Conservation (phyloP, 441 rosid species). For the Croton setiger region DNA sequence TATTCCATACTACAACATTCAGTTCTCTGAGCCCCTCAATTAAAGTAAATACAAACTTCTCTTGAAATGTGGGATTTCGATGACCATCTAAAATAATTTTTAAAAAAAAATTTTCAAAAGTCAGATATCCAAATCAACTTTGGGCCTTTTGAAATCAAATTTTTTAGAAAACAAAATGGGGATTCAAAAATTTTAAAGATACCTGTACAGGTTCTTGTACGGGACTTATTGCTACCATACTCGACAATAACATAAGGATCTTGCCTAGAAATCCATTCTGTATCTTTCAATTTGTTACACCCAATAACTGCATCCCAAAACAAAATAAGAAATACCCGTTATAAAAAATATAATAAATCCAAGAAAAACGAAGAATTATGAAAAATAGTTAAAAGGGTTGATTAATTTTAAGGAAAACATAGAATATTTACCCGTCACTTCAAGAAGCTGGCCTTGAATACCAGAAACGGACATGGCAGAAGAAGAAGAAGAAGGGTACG, state of each 20-base stretch:
- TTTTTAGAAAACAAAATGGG: neutral
- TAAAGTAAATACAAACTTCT: slow-evolving; percentile 70
- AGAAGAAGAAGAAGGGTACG: slow-evolving; percentile 2
- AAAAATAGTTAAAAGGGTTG: slow-evolving; percentile 4
- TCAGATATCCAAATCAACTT: neutral
- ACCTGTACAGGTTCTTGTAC: slow-evolving; percentile 89
- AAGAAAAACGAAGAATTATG: neutral
- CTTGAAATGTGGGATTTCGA: slow-evolving; percentile 47
- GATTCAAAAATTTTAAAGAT: neutral
- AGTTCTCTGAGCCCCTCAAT: slow-evolving; percentile 85
- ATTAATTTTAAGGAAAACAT: neutral
- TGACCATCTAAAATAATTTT: slow-evolving; percentile 2
- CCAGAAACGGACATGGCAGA: slow-evolving; percentile 41
- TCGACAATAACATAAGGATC: slow-evolving; percentile 85
- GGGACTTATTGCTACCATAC: slow-evolving; percentile 56
- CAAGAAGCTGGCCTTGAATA: slow-evolving; percentile 78
- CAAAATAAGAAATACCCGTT: neutral
- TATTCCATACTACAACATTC: slow-evolving; percentile 71
- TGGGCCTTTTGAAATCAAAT: neutral
- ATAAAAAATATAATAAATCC: neutral
- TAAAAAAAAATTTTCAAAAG: neutral
- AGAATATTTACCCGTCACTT: slow-evolving; percentile 59
- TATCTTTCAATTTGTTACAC: slow-evolving; percentile 77
- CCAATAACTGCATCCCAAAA: slow-evolving; percentile 57
- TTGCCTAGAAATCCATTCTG: slow-evolving; percentile 90